phyloP scores from a whole-genome alignment of 768 basidiomycete species.

The Termitomyces sp. region DNA sequence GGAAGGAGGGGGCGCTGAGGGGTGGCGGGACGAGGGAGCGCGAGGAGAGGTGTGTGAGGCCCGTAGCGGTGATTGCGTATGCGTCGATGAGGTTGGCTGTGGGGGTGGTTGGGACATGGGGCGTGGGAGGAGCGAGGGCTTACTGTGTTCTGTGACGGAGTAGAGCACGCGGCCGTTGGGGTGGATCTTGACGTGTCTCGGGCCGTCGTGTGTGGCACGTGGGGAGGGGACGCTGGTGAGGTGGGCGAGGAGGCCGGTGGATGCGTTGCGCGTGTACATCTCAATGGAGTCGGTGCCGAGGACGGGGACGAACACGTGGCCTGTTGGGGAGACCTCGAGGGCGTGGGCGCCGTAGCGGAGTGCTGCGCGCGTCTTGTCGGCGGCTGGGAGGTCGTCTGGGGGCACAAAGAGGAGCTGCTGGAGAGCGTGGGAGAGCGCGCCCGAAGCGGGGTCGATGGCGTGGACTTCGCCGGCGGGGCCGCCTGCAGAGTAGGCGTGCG shows the following conservation, averaged over 20 bases:
- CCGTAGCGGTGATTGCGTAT: slow-evolving; percentile 34
- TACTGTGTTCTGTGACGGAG: slow-evolving; percentile 51
- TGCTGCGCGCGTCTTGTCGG: slow-evolving; percentile 50
- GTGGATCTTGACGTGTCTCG: slow-evolving; percentile 50
- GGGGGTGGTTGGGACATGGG: background rate
- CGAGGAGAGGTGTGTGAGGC: slow-evolving; percentile 28
- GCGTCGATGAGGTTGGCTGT: slow-evolving; percentile 45
- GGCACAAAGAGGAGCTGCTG: slow-evolving; percentile 49
- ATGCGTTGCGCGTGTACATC: slow-evolving; percentile 35
- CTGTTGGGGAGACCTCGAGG: slow-evolving; percentile 40
- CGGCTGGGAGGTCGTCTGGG: slow-evolving; percentile 34
- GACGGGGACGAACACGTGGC: slow-evolving; percentile 41
- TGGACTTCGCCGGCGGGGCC: slow-evolving; percentile 53
- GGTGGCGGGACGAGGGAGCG: slow-evolving; percentile 30
- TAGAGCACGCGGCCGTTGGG: slow-evolving; percentile 50
- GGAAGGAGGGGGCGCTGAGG: slow-evolving; percentile 21
- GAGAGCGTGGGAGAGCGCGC: slow-evolving; percentile 39
- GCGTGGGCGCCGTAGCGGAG: slow-evolving; percentile 53
- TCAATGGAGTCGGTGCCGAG: slow-evolving; percentile 30
- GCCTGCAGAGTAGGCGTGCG: slow-evolving; percentile 46
- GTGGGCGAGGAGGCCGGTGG: slow-evolving; percentile 32
- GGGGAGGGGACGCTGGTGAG: slow-evolving; percentile 38
- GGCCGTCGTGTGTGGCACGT: slow-evolving; percentile 39
- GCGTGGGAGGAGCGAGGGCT: slow-evolving; percentile 11
- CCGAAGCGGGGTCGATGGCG: slow-evolving; percentile 29